Evolutionary conservation across 208 protist genomes (phyloP), one percentile per base, ranked within the genome.

Genomic region (Zelonia costaricensis): DNA sequence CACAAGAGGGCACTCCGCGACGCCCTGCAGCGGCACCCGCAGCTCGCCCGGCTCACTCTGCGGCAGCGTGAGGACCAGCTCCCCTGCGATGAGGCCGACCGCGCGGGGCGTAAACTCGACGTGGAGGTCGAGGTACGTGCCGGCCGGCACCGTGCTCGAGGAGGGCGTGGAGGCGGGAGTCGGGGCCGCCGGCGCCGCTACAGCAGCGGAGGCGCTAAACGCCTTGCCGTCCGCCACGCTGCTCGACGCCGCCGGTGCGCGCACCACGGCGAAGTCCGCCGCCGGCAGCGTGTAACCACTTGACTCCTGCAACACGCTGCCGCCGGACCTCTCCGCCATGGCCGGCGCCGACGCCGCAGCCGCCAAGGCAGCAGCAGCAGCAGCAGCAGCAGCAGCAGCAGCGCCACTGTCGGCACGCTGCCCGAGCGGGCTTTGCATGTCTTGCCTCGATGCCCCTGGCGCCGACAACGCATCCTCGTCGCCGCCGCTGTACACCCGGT

Each of bases 1-100:
- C 47, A 98, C 96, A n/a, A 98, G 67, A 4, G 98, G 97, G 58
- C 97, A 97, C 61, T 88, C 81, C 9, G 79, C 87, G 12, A 58
- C 67, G 15, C 96, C 98, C 27, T 65, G 65, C 44, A 99, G 63
- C 3, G 75, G 60, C 20, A 98, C 48, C 18, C 55, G 45, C 30
- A 83, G n/a, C 53, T 80, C 63, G 20, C 62, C 22, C 9, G 61
- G 27, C 22, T 49, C 44, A 60, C 86, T 84, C 58, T 94, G 71
- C 6, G 82, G 71, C 54, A 98, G 87, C 20, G 59, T 28, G 23
- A 80, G 74, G 49, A 76, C 36, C 20, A 98, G 65, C 47, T 62
- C 36, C 16, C 66, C 54, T 12, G 51, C 38, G 43, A 83, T 77
- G 30, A 72, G 54, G 8, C 87, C 92, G 6, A 86, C 86, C 30